These are phyloP conservation scores for Dryas alaskensis DNA, from an alignment of 306 rosid genomes.

Conservation along the genomic window DNA sequence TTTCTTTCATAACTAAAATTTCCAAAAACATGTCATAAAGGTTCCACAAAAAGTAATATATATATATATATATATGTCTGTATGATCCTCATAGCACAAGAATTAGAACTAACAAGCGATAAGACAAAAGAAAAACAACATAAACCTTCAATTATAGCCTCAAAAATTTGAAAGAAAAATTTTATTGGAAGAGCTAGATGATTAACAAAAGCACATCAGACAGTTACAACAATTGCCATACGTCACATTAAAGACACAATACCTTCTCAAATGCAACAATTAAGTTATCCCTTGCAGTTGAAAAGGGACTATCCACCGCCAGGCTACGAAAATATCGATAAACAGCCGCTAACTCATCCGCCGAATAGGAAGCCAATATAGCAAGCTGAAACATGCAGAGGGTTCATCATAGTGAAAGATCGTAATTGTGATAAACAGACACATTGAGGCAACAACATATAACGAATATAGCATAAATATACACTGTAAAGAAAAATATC, in stretches of 20 bases:
- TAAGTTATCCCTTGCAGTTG: conserved; percentile 94
- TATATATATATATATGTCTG: no score
- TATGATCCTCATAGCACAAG: not conserved
- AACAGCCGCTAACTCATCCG: conserved; percentile 70
- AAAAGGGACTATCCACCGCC: conserved; percentile 84
- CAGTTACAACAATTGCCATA: not conserved
- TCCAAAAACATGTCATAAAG: no score
- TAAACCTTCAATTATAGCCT: not conserved
- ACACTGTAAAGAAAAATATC: not conserved
- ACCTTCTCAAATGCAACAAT: conserved; percentile 98
- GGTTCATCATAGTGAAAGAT: conserved; percentile 20
- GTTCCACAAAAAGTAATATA: no score
- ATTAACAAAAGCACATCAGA: not conserved
- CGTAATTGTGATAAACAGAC: conserved; percentile 6
- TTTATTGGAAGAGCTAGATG: not conserved
- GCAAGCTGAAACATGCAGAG: conserved; percentile 63
- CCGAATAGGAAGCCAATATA: conserved; percentile 86
- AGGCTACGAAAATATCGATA: conserved; percentile 93
- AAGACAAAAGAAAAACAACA: not conserved
- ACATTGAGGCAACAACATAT: conserved; percentile 13
- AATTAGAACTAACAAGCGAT: not conserved
- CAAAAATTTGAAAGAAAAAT: not conserved
- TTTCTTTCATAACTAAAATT: no score
- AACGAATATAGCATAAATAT: not conserved
- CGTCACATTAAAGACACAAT: conserved; percentile 5